Evolutionary conservation across 495 filamentous ascomycete genomes (phyloP), one percentile per base, ranked within the genome.

Genomic region (Daldinia caldariorum): DNA sequence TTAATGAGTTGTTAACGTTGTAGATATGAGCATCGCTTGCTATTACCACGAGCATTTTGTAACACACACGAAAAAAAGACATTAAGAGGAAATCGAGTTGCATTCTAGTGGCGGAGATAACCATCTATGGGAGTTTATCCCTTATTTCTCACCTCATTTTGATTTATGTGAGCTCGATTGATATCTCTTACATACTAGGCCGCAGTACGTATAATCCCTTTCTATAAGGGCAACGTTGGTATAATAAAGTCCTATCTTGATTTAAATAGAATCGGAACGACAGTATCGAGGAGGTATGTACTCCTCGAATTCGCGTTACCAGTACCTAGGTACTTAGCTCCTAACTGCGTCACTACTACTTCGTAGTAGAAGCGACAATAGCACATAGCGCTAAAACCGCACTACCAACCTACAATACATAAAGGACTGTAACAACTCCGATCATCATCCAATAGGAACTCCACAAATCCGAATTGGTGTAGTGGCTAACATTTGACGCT

Each of bases 401-500:
- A 14, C 4, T 26, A n/a, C 5, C 16, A 18, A n/a, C 2, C n/a
- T 43, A 18, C 3, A 43, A 12, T 5, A 43, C n/a, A 43, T 43
- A 43, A n/a, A n/a, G n/a, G 16, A 1, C 39, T 31, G 32, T 59
- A 43, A 35, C 18, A 29, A 6, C 12, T 20, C 2, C 4, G 8
- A 0, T 14, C 10, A 6, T 20, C 56, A 59, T 59, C 56, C 56
- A 47, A 59, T 59, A 8, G 41, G 22, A 29, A 58, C 1, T 31
- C 20, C n/a, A 26, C 3, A 32, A 53, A 59, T 77, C 75, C 75
- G 75, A 77, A 77, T 78, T 78, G 71, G 74, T 78, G 71, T 78
- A 74, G 70, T 76, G 73, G 73, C 74, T 59, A 77, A 77, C 75
- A 77, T 77, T 74, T 76, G 75, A 74, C 75, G 75, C 75, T 77